Evolutionary conservation across 108 stramenopile genomes (phyloP).

Genomic region (Epithemia pelagica): DNA sequence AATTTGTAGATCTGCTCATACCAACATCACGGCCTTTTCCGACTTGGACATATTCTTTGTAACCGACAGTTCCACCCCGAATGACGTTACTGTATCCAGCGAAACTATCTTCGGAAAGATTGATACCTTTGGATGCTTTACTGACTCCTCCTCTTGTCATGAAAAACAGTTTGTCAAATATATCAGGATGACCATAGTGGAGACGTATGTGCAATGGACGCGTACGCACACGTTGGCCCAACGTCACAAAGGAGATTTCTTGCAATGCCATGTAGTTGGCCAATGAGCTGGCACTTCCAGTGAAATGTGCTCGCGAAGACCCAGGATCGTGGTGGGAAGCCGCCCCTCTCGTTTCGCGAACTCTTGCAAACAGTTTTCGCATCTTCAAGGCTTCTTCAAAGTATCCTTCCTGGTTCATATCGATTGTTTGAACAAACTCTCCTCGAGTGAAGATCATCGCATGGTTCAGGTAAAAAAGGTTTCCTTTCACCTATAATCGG

Average conservation of each 20-base stretch:
- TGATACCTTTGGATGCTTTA: conserved; percentile 97
- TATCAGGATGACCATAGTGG: conserved; percentile 98
- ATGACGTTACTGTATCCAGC: conserved; percentile 96
- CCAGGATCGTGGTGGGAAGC: conserved; percentile 89
- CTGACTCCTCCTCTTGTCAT: conserved; percentile 95
- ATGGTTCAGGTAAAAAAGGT: conserved; percentile 98
- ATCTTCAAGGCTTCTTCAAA: conserved; percentile 98
- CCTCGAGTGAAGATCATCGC: conserved; percentile 97
- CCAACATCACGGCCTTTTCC: conserved; percentile 99
- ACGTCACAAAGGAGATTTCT: conserved; percentile 94
- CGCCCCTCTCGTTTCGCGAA: conserved; percentile 87
- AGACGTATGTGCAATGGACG: conserved; percentile 90
- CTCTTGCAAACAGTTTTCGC: conserved; percentile 95
- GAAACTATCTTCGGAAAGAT: conserved; percentile 97
- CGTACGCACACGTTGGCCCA: conserved; percentile 94
- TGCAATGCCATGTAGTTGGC: conserved; percentile 99
- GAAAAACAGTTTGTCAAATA: conserved; percentile 98
- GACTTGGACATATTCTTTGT: conserved; percentile 95
- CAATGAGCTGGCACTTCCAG: conserved; percentile 93
- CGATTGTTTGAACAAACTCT: conserved; percentile 95
- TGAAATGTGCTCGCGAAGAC: conserved; percentile 99
- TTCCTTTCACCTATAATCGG: conserved; percentile 97
- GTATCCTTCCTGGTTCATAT: conserved; percentile 99
- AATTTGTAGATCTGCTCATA: conserved; percentile 99
- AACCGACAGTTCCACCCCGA: conserved; percentile 88